These are phyloP conservation scores for Flaveria floridana DNA, from an alignment of 140 eudicot species.

Conservation along the genomic window DNA sequence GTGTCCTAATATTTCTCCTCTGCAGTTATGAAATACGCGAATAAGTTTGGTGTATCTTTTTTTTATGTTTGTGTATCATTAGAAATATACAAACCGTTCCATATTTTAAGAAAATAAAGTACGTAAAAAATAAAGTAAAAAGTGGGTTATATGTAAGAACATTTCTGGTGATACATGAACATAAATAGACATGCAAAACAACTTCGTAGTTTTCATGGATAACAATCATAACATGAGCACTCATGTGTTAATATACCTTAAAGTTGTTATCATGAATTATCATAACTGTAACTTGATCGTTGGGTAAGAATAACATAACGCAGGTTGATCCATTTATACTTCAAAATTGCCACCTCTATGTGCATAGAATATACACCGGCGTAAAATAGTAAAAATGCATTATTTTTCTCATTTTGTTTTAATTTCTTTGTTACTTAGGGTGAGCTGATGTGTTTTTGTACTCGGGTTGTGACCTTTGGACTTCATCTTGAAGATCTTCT, in stretches of 20 bases:
- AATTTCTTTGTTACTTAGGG: slow-evolving; percentile 1
- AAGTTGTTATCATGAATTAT: too few relatives aligned
- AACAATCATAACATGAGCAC: too few relatives aligned
- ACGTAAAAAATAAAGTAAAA: not conserved
- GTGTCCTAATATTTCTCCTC: not conserved
- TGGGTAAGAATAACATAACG: too few relatives aligned
- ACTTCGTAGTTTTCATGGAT: too few relatives aligned
- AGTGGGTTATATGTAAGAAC: not conserved
- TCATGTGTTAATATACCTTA: too few relatives aligned
- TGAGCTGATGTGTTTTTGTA: not conserved
- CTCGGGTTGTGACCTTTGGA: not conserved
- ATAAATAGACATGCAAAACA: too few relatives aligned
- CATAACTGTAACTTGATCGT: too few relatives aligned
- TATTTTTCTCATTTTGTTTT: not conserved
- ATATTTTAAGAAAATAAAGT: not conserved
- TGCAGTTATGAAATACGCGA: not conserved
- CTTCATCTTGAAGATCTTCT: slow-evolving; percentile 1
- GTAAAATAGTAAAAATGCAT: not conserved
- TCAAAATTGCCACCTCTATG: too few relatives aligned
- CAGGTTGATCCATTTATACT: too few relatives aligned
- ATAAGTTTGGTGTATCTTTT: not conserved
- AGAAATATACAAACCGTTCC: not conserved
- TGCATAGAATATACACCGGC: not conserved
- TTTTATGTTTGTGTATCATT: not conserved
- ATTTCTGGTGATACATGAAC: too few relatives aligned